These are phyloP conservation scores for Teratosphaeria viscida DNA, from an alignment of 2,329 filamentous ascomycete species.

Conservation along the genomic window DNA sequence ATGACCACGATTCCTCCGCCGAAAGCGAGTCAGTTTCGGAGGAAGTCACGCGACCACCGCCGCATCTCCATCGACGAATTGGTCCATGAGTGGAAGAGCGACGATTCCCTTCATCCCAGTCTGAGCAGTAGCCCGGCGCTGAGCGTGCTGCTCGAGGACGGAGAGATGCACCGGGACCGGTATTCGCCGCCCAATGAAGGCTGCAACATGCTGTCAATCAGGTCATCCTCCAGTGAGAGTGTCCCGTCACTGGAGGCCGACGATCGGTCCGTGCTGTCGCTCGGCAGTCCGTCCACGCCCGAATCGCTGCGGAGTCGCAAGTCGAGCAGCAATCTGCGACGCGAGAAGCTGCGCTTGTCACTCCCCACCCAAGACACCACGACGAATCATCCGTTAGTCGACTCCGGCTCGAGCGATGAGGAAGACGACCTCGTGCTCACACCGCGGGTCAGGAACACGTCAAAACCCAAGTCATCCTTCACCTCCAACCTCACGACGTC, in stretches of 20 bases:
- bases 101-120: slow-evolving; percentile 25
- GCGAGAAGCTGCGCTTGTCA: slow-evolving; percentile 38
- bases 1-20: slow-evolving; percentile 50
- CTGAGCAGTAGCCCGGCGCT: slow-evolving; percentile 30
- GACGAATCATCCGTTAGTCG: slow-evolving; percentile 47
- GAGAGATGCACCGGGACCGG: slow-evolving; percentile 17
- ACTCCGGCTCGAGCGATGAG: slow-evolving; percentile 24
- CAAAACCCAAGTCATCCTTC: slow-evolving; percentile 41
- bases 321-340: slow-evolving; percentile 31
- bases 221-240: slow-evolving; percentile 49
- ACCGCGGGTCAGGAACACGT: slow-evolving; percentile 20
- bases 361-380: slow-evolving; percentile 44
- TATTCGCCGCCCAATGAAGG: neutral
- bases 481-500: slow-evolving; percentile 56
- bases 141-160: slow-evolving; percentile 45
- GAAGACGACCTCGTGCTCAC: slow-evolving; percentile 24
- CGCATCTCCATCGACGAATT: slow-evolving; percentile 47
- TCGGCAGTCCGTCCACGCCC: slow-evolving; percentile 33
- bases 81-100: slow-evolving; percentile 44
- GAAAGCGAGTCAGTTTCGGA: slow-evolving; percentile 27
- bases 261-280: slow-evolving; percentile 37
- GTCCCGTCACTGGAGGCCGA: slow-evolving; percentile 43
- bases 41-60: slow-evolving; percentile 29
- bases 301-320: slow-evolving; percentile 25
- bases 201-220: slow-evolving; percentile 14